A percentile compares a stretch with the other conserved stretches of the same genome.
phyloP scores from a whole-genome alignment of 441 rosid species.

The Mallotus japonicus region DNA sequence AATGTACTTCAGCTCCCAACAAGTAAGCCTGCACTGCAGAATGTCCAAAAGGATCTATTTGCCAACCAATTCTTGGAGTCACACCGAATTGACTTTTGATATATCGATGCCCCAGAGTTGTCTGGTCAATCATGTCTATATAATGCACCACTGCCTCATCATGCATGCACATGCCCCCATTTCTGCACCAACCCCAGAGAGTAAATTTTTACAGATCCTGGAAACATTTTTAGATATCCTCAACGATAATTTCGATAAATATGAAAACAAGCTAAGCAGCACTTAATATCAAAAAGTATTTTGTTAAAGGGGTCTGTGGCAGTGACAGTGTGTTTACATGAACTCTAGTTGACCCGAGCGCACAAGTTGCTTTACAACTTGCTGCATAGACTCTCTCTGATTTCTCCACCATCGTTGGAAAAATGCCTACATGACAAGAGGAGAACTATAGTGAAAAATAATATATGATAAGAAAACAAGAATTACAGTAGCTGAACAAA shows the following conservation, averaged over 20 bases:
- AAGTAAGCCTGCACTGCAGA: slow-evolving; percentile 98
- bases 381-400: slow-evolving; percentile 68
- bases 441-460: neutral
- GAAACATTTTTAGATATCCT: neutral
- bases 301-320: neutral
- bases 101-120: slow-evolving; percentile 88
- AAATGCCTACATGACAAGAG: slow-evolving; percentile 64
- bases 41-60: slow-evolving; percentile 99
- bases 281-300: neutral
- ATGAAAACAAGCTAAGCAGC: slow-evolving; percentile 3
- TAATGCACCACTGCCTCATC: slow-evolving; percentile 96
- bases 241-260: neutral
- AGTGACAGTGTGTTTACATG: slow-evolving; percentile 48
- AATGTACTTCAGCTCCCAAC: slow-evolving; percentile 85
- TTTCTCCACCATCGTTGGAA: slow-evolving; percentile 99
- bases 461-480: neutral
- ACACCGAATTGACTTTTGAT: slow-evolving; percentile 75
- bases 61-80: slow-evolving; percentile 99
- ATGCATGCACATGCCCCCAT: slow-evolving; percentile 99
- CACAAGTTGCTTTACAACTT: slow-evolving; percentile 60
- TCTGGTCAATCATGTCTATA: slow-evolving; percentile 99
- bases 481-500: neutral
- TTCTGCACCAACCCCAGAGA: slow-evolving; percentile 45
- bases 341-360: slow-evolving; percentile 93
- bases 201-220: neutral